These are phyloP conservation scores for Ganoderma lingzhi DNA, from an alignment of 1,284 basidiomycete species.

Conservation along the genomic window DNA sequence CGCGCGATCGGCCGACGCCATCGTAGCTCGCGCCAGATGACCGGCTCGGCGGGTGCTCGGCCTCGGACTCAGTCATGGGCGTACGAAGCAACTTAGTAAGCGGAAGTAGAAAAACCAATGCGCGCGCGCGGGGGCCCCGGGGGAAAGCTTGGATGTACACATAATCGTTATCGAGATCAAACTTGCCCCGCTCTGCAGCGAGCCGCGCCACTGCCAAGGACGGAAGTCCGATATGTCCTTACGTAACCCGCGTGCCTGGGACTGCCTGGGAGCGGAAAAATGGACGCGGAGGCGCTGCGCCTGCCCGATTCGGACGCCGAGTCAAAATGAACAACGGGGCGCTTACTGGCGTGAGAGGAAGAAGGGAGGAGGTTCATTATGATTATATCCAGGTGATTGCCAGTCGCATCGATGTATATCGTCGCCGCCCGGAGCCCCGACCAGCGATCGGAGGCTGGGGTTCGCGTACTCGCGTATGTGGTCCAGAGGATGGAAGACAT, in stretches of 20 bases:
- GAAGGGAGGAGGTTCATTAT: neutral
- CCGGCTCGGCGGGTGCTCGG: neutral
- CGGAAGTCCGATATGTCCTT: neutral
- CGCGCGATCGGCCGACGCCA: constrained; percentile 16
- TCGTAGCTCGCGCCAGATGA: neutral
- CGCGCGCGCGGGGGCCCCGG: neutral
- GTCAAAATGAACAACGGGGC: neutral
- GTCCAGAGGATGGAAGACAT: neutral
- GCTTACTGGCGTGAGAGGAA: neutral
- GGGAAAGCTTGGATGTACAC: neutral
- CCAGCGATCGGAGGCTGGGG: constrained; percentile 1
- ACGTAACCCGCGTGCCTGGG: neutral
- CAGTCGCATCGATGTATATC: neutral
- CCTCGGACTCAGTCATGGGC: neutral
- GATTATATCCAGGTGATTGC: neutral
- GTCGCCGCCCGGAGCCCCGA: neutral
- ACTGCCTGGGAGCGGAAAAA: neutral
- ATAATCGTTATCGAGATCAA: constrained; percentile 18
- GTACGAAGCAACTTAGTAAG: neutral
- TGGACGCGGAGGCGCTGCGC: neutral
- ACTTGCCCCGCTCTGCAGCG: neutral
- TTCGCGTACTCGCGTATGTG: neutral
- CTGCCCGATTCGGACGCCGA: constrained; percentile 7
- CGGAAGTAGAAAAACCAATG: neutral
- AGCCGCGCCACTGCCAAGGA: neutral